Evolutionary conservation across 176 grass and related monocot species (phyloP), one percentile per base, ranked within the genome.

Genomic region (Triticum timopheevii): DNA sequence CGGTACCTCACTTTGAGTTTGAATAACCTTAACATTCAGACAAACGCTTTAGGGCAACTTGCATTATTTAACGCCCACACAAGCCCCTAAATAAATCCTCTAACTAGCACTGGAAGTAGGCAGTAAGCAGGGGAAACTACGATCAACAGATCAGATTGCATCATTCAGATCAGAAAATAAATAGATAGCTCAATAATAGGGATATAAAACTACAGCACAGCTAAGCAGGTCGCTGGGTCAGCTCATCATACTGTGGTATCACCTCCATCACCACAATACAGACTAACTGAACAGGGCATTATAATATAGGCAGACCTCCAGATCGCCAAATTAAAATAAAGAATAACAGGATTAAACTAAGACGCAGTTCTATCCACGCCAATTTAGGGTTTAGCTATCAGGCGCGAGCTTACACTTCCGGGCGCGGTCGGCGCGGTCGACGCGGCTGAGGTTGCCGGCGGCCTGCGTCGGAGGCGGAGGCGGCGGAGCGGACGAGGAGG

Each of bases 331-430:
- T 38, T 25, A 66, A 62, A 50, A 6, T 81, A 74, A 13, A 28
- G 62, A 62, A 81, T n/a, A 27, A 87, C 10, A 80, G 5, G 19
- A 80, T 10, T 39, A 84, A 75, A 87, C 16, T 80, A 91, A 84
- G 76, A 39, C 13, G n/a, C 49, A 35, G 45, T 54, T 27, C 35
- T 86, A 79, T 42, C 80, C 8, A 65, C 44, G 31, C 13, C 24
- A 67, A 79, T 79, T 79, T 80, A 68, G 85, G 80, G 59, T 83
- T 84, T 74, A 87, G 58, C 65, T 34, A 68, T 82, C 75, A 25
- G 65, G 59, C 20, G 68, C 16, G 39, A 73, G 44, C 88, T 90
- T 89, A 98, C 97, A 82, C 61, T 93, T 82, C 80, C 87, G 94
- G 54, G 85, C 38, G 61, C 68, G 77, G 93, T 44, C 85, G 73